A percentile compares a stretch with the other conserved stretches of the same genome.
Evolutionary conservation across 345 rosid species (phyloP).

Genomic region (thale cress (Arabidopsis thaliana)): DNA sequence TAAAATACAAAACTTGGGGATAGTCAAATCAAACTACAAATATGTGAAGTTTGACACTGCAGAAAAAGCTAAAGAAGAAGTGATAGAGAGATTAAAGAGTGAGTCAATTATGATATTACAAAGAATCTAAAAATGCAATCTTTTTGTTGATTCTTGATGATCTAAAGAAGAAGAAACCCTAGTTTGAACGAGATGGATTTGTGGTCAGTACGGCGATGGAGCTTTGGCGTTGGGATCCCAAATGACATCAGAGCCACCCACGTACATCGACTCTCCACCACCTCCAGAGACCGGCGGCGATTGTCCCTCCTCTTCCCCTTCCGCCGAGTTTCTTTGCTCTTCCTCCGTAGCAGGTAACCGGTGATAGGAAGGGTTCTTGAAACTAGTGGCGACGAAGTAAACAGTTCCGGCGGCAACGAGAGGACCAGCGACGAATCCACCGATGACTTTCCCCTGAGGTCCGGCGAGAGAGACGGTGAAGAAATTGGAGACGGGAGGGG

Average conservation of each 20-base stretch:
- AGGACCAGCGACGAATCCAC: constrained; percentile 80
- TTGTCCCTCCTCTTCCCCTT: constrained; percentile 49
- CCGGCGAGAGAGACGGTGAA: constrained; percentile 85
- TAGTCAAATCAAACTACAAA: not conserved
- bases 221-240: constrained; percentile 77
- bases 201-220: constrained; percentile 58
- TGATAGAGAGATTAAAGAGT: too few species aligned
- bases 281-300: constrained; percentile 55
- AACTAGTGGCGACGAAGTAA: constrained; percentile 76
- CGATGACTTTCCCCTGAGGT: constrained; percentile 94
- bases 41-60: constrained; percentile 4
- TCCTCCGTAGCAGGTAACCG: constrained; percentile 56
- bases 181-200: not conserved
- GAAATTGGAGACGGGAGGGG: constrained; percentile 52
- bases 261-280: constrained; percentile 63
- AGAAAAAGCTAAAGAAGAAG: not conserved
- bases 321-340: constrained; percentile 50
- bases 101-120: too few species aligned
- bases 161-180: not conserved
- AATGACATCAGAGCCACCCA: constrained; percentile 64
- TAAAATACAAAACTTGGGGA: not conserved
- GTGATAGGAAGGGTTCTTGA: constrained; percentile 72
- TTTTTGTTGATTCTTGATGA: not conserved
- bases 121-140: not conserved
- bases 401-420: constrained; percentile 72